Base-by-base conservation (phyloP, 1,139 yeast species). In the Spathaspora sp. region DNA sequence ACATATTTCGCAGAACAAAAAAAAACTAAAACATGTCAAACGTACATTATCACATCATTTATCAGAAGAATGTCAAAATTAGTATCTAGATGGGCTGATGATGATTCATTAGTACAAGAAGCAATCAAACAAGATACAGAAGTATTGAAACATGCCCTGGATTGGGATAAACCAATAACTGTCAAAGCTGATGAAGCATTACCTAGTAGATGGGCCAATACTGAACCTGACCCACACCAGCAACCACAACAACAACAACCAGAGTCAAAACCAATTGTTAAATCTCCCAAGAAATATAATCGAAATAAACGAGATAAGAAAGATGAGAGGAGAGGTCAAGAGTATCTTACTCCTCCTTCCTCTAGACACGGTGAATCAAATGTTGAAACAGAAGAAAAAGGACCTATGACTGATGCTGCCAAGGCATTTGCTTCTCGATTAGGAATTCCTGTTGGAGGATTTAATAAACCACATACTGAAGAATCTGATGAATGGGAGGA, bases 71-170 rank as follows among this genome's bases (percentile, higher is more conserved):
- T 67, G 72, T 49, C 67, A 27, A 68, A 63, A 9, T 61, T 72
- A 43, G 71, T 63, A 13, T 72, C 76, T 5, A 64, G 60, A 53
- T 72, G 76, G 76, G 76, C 77, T 9, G 54, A 55, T 7, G 72
- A 66, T 38, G 65, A 58, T 15, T 51, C 60, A 4, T 56, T 67
- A 43, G 66, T 64, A 11, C 45, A 51, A 23, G 49, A 59, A 34
- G 69, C 72, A 5, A 45, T 53, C 7, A 43, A 45, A 8, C 68
- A 64, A 45, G 72, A 67, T 41, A 8, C 38, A 50, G 34, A 34
- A 39, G 31, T 23, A 37, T 44, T 8, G 13, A 29, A 20, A 25
- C 45, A 9, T 26, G 38, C 24, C 13, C n/a, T 34, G 20, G 53
- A 50, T 39, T 46, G 56, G 54, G 36, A 44, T 13, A 51, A 56